Base-by-base conservation (phyloP, 257 asterid species). In the Solanum tacnaense region DNA sequence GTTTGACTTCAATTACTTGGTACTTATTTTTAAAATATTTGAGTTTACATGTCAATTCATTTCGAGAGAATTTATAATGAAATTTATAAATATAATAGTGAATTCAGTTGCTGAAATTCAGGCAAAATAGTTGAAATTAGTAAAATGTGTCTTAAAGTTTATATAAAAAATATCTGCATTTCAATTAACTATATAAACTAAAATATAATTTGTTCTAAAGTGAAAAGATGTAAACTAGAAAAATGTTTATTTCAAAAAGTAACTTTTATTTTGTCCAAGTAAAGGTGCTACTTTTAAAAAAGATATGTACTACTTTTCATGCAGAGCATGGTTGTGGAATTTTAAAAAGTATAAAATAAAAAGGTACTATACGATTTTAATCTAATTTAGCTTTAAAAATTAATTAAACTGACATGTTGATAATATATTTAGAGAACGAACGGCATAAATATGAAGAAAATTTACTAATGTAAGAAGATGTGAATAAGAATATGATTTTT, bases 321-420 rank as follows among this genome's bases (percentile, higher is more conserved):
- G 84, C 58, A 38, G 7, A 29, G 12, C 79, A 72, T 32, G 27
- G 15, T 4, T 75, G 27, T 75, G 11, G 23, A 75, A 6, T 39
- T 0, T 23, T 38, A 23, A n/a, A 38, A 75, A 23, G 4, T 76
- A 18, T 9, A 72, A 72, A 32, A 72, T 9, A 72, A 52, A 52
- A 52, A 6, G n/a, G 9, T 52, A 52, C 10, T 16, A 18, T 0
- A 1, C 0, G 0, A 18, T 52, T 52, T 52, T 52, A 6, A 52
- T n/a, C n/a, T n/a, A n/a, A n/a, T n/a, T n/a, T 6, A 0, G 0
- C 1, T 6, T 52, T 52, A 52, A 52, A 52, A 52, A 52, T 46
- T 46, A 46, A 0, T 12, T 13, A 46, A 46, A 46, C 0, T 46
- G 0, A 3, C 0, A 0, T 12, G 0, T 44, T 4, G 16, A 44